phyloP scores from a whole-genome alignment of 352 stramenopile species.

The Aphanomyces invadans region DNA sequence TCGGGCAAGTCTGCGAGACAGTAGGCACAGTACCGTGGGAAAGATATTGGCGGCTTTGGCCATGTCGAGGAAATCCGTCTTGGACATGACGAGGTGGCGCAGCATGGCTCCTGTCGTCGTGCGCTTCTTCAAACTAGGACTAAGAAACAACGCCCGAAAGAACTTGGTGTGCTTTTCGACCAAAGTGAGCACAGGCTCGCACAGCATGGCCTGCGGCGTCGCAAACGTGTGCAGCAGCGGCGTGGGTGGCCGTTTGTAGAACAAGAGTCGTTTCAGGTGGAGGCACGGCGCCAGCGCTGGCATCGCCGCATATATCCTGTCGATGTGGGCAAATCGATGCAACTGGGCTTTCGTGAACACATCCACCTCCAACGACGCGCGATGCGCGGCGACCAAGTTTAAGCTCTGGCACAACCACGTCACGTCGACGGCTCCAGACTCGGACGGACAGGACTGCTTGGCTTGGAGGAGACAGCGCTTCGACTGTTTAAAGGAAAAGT shows the following conservation, averaged over 20 bases:
- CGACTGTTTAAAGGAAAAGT: not conserved
- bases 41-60: not conserved
- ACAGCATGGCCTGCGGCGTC: not conserved
- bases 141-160: not conserved
- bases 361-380: not conserved
- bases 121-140: not conserved
- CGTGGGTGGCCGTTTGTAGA: not conserved
- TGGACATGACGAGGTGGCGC: not conserved
- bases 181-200: not conserved
- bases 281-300: not conserved
- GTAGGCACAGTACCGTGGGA: constrained; percentile 25
- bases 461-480: not conserved
- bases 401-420: not conserved
- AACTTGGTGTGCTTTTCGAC: constrained; percentile 16
- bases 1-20: too few species aligned
- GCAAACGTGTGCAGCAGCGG: not conserved
- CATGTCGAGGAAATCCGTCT: not conserved
- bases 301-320: not conserved
- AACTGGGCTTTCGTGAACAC: not conserved
- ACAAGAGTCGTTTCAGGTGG: not conserved
- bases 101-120: not conserved
- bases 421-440: not conserved
- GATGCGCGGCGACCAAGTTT: not conserved
- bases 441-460: not conserved
- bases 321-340: not conserved